Evolutionary conservation across 2,329 filamentous ascomycete species (phyloP).

Genomic region (Exutisphaerella laricina): DNA sequence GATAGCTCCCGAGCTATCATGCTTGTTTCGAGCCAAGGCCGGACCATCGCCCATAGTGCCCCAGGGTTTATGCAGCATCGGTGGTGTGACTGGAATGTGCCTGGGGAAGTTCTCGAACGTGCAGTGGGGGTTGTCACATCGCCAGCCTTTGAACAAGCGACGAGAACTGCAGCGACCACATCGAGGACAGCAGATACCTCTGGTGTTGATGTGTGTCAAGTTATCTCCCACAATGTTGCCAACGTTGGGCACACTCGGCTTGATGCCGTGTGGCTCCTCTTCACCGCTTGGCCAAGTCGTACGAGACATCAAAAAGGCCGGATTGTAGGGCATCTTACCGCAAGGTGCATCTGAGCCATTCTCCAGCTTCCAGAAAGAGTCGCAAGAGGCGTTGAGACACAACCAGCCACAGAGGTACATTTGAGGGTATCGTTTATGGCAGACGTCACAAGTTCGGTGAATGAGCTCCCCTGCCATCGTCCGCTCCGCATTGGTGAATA

Average conservation of each 20-base stretch:
- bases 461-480: constrained; percentile 5
- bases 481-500: constrained; percentile 10
- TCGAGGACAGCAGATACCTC: constrained; percentile 60
- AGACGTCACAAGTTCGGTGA: constrained; percentile 35
- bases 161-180: constrained; percentile 60
- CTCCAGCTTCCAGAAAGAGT: constrained; percentile 49
- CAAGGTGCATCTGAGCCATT: constrained; percentile 29
- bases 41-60: constrained; percentile 28
- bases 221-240: constrained; percentile 41
- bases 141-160: constrained; percentile 57
- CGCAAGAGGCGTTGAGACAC: constrained; percentile 52
- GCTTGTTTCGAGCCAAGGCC: constrained; percentile 24
- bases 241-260: constrained; percentile 37
- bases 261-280: constrained; percentile 35
- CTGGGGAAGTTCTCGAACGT: constrained; percentile 33
- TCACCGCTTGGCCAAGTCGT: constrained; percentile 39
- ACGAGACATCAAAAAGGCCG: constrained; percentile 53
- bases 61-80: constrained; percentile 25
- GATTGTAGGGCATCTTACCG: constrained; percentile 46
- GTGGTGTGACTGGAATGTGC: constrained; percentile 24
- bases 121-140: constrained; percentile 51
- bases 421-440: constrained; percentile 32
- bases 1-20: constrained; percentile 30
- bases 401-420: constrained; percentile 50
- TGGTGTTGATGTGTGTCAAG: constrained; percentile 50